Percentiles rank a stretch among this genome's conserved stretches.
phyloP scores from a whole-genome alignment of 805 yeast genomes.

The Sungouiozyma intestinalis region DNA sequence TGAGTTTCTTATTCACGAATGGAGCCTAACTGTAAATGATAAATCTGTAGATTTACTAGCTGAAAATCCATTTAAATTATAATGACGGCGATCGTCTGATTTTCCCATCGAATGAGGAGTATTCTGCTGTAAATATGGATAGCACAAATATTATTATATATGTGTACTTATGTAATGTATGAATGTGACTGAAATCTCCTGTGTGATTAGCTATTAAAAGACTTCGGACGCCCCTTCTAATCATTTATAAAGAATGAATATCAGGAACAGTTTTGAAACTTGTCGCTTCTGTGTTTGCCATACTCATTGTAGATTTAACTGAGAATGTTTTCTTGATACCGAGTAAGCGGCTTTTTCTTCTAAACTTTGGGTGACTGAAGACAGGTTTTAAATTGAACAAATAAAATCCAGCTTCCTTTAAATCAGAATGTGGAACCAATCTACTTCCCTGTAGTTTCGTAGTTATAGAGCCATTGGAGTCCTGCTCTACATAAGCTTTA shows the following conservation, averaged over 20 bases:
- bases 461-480: background rate
- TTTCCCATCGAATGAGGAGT: background rate
- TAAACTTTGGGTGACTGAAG: background rate
- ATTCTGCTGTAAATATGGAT: background rate
- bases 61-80: slow-evolving; percentile 29
- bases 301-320: background rate
- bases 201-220: too few species aligned
- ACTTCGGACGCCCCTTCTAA: too few species aligned
- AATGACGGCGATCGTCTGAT: background rate
- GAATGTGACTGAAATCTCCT: background rate
- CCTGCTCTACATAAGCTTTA: background rate
- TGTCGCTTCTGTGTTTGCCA: background rate
- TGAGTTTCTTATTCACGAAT: slow-evolving; percentile 48
- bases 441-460: background rate
- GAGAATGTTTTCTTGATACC: background rate
- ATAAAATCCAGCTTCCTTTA: background rate
- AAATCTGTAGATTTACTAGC: slow-evolving; percentile 37
- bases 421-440: background rate
- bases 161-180: background rate
- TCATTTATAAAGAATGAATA: background rate
- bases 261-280: background rate
- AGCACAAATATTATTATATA: background rate
- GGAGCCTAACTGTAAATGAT: slow-evolving; percentile 48
- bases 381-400: background rate
- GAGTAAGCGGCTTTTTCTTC: background rate